A percentile compares a stretch with the other conserved stretches of the same genome.
These are phyloP conservation scores for Phialemoniopsis sp. DNA, from an alignment of 2,329 filamentous ascomycete species.

Conservation along the genomic window DNA sequence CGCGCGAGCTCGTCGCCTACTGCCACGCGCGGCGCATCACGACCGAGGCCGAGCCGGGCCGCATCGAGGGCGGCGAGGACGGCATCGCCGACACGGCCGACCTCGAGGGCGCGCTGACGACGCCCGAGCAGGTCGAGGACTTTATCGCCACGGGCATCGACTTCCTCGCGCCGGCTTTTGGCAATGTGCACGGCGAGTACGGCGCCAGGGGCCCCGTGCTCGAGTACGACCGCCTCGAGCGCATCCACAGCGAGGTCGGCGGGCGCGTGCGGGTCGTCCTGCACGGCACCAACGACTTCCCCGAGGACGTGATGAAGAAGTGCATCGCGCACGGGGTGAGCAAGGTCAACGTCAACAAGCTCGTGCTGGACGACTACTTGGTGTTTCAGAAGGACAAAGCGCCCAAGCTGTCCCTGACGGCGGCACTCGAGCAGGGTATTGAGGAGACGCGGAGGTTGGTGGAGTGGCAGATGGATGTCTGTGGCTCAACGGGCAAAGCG, in stretches of 20 bases:
- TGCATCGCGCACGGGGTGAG: conserved; percentile 49
- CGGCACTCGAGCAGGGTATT: conserved; percentile 40
- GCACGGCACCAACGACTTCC: conserved; percentile 54
- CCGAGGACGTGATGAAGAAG: conserved; percentile 39
- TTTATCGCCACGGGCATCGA: conserved; percentile 65
- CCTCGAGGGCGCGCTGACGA: conserved; percentile 58
- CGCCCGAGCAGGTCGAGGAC: conserved; percentile 55
- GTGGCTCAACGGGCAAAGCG: conserved; percentile 38
- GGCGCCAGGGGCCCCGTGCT: conserved; percentile 4
- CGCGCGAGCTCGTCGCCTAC: conserved; percentile 56
- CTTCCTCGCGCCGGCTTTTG: conserved; percentile 63
- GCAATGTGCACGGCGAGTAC: conserved; percentile 65
- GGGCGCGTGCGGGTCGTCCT: conserved; percentile 42
- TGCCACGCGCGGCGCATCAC: conserved; percentile 63
- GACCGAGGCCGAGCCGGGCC: conserved; percentile 67
- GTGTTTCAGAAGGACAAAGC: conserved; percentile 33
- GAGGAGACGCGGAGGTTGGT: conserved; percentile 32
- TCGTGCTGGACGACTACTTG: conserved; percentile 41
- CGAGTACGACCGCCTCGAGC: conserved; percentile 13
- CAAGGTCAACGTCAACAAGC: conserved; percentile 56
- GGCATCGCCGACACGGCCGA: conserved; percentile 61
- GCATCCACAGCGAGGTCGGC: conserved; percentile 9
- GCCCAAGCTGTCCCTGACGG: conserved; percentile 23
- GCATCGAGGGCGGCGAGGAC: conserved; percentile 65
- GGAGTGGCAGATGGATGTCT: conserved; percentile 44